phyloP scores from a whole-genome alignment of 2,329 filamentous ascomycete genomes.

The Lachnellula subtilissima region DNA sequence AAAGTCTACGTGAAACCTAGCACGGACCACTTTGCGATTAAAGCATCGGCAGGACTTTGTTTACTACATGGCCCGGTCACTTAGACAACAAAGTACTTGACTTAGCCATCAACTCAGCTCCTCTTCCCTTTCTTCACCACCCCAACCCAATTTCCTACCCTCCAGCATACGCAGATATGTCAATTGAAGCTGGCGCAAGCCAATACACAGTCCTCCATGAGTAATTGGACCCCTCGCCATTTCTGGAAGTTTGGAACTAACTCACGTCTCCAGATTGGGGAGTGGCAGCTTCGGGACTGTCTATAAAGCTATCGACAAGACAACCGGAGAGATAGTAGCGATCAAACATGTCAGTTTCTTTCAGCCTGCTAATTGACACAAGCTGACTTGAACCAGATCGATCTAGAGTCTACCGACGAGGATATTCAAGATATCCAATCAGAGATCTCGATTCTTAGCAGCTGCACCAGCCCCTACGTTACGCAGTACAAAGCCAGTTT shows the following conservation, averaged over 20 bases:
- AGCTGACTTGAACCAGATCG: slow-evolving; percentile 61
- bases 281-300: slow-evolving; percentile 95
- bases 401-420: slow-evolving; percentile 97
- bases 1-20: no score
- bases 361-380: slow-evolving; percentile 4
- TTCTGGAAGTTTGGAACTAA: neutral
- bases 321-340: slow-evolving; percentile 87
- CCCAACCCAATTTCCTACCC: slow-evolving; percentile 9
- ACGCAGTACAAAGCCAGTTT: slow-evolving; percentile 97
- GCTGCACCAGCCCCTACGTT: slow-evolving; percentile 88
- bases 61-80: no score
- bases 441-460: slow-evolving; percentile 91
- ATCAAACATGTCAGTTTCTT: slow-evolving; percentile 77
- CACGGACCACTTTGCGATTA: neutral
- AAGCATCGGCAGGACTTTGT: no score
- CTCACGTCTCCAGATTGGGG: slow-evolving; percentile 51
- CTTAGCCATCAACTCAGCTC: neutral
- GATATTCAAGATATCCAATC: slow-evolving; percentile 98
- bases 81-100: no score
- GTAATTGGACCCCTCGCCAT: slow-evolving; percentile 17
- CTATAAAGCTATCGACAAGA: slow-evolving; percentile 90
- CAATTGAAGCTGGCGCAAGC: slow-evolving; percentile 57
- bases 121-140: neutral
- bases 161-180: slow-evolving; percentile 16
- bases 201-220: slow-evolving; percentile 96